phyloP scores from a whole-genome alignment of 441 rosid genomes.

The Metrosideros polymorpha region DNA sequence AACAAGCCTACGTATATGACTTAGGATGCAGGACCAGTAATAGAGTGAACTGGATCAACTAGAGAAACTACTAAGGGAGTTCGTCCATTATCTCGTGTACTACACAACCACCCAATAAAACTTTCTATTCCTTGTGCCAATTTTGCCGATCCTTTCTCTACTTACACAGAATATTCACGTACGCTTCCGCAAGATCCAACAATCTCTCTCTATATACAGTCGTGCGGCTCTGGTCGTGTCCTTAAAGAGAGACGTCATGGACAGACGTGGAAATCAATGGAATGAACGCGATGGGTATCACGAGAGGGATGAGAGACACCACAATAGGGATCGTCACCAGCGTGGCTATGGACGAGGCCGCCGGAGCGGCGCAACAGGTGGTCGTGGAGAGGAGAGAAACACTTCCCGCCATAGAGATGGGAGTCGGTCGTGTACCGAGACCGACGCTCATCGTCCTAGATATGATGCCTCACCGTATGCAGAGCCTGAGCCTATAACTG shows the following conservation, averaged over 20 bases:
- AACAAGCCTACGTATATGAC: too few relatives aligned
- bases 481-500: neutral
- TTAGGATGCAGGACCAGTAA: neutral
- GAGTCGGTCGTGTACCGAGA: neutral
- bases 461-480: neutral
- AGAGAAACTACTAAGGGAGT: neutral
- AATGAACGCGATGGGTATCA: neutral
- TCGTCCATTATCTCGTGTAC: neutral
- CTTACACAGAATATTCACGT: neutral
- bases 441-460: neutral
- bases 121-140: neutral
- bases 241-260: neutral
- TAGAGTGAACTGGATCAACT: neutral
- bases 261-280: neutral
- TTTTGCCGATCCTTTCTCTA: neutral
- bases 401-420: neutral
- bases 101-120: neutral
- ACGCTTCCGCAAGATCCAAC: too few relatives aligned
- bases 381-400: neutral
- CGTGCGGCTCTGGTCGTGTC: neutral
- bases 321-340: neutral
- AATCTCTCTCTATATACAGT: neutral
- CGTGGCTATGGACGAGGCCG: neutral
- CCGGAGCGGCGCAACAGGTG: neutral
- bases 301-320: neutral